Base-by-base conservation (phyloP, 1,284 basidiomycete genomes). In the Butyriboletus appendiculatus region DNA sequence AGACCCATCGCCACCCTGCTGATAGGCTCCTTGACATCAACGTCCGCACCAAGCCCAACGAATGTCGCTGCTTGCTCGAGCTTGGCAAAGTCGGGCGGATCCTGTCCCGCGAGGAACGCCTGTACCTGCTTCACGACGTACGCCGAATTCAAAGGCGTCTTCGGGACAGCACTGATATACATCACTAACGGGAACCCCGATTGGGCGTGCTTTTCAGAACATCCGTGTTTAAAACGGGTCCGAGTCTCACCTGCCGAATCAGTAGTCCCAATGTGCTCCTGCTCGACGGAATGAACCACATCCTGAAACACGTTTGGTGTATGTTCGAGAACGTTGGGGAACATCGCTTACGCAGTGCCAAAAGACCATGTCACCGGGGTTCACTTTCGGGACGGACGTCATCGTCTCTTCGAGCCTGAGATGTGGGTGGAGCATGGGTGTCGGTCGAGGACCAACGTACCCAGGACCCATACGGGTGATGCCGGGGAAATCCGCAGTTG, bases 341-440 rank as follows among this genome's bases (percentile, higher is more conserved):
- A 5, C 3, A 18, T 54, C 4, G 56, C 74, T 46, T 52, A 78
- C 82, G 62, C 86, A 90, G 67, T 94, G 92, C 92, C 92, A 94
- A 74, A 92, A 92, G 2, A 92, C 90, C 67, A 87, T 84, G 65
- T 94, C 92, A 3, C 92, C 93, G 0, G 92, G 91, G 38, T 77
- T 75, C 9, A 93, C 90, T 55, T 77, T 79, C 0, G 90, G 89
- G 10, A 90, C 76, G 3, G 88, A 85, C 3, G 84, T 81, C 88
- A 94, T 93, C 1, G 85, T 87, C 53, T 82, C 70, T 4, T 81
- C 79, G 1, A 95, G 78, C 49, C 77, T 73, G 43, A 95, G 73
- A 66, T 96, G 84, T 24, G 87, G 87, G 63, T 90, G 87, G 5
- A 74, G 67, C 42, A 68, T 68, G 2, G 77, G 69, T 12, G 78